Conservation (phyloP, 371 early-diverging fungal genomes). For the Blakeslea trispora region DNA sequence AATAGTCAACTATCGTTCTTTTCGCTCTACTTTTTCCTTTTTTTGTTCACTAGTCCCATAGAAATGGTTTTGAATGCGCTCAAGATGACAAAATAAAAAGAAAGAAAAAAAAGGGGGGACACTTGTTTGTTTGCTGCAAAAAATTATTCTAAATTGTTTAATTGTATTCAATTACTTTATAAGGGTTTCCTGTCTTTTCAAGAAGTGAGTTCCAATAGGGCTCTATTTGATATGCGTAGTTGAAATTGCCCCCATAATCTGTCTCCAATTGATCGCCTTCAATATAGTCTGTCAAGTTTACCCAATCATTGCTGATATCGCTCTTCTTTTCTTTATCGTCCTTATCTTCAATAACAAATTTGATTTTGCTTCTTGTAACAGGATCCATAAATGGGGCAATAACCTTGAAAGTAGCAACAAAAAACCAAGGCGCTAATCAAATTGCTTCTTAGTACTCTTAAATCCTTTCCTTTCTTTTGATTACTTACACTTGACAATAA, state of each 20-base stretch:
- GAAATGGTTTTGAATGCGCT: not conserved
- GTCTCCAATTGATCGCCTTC: slow-evolving; percentile 54
- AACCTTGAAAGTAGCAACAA: slow-evolving; percentile 77
- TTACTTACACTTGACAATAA: slow-evolving; percentile 49
- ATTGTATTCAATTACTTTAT: slow-evolving; percentile 45
- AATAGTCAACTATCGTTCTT: too few relatives aligned
- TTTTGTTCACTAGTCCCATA: too few relatives aligned
- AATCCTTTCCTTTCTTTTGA: too few relatives aligned
- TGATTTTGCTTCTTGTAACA: slow-evolving; percentile 84
- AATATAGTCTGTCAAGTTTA: slow-evolving; percentile 55
- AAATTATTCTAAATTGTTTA: not conserved
- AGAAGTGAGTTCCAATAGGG: slow-evolving; percentile 60
- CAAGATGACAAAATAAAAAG: not conserved
- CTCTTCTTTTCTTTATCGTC: slow-evolving; percentile 30
- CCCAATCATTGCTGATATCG: slow-evolving; percentile 43
- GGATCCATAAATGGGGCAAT: slow-evolving; percentile 91
- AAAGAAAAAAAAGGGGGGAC: not conserved
- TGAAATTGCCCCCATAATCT: slow-evolving; percentile 63
- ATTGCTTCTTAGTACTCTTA: not conserved
- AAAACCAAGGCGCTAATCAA: slow-evolving; percentile 80
- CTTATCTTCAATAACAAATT: slow-evolving; percentile 73
- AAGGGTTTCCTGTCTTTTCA: slow-evolving; percentile 43
- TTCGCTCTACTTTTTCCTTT: too few relatives aligned
- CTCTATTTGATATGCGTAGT: slow-evolving; percentile 60
- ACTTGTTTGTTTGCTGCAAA: not conserved